phyloP scores from a whole-genome alignment of 1,284 basidiomycete genomes.

The Ustilago bromivora region DNA sequence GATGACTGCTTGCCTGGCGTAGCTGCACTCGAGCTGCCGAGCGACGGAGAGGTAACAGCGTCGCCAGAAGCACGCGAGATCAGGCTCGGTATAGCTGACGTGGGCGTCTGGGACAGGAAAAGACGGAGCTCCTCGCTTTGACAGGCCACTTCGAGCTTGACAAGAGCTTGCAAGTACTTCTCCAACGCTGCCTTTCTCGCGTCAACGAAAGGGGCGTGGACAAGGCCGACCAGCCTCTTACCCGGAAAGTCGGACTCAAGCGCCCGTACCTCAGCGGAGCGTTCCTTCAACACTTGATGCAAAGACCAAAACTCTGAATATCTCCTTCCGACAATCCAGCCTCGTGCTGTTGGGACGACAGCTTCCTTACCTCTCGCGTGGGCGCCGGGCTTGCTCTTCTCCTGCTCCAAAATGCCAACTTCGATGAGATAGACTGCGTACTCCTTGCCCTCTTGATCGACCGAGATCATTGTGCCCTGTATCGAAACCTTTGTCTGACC shows the following conservation, averaged over 20 bases:
- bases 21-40: neutral
- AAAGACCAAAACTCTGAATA: constrained; percentile 94
- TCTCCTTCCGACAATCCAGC: constrained; percentile 89
- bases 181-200: constrained; percentile 82
- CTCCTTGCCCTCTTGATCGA: constrained; percentile 80
- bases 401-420: constrained; percentile 73
- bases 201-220: constrained; percentile 74
- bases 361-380: constrained; percentile 1
- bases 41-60: constrained; percentile 2
- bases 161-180: constrained; percentile 82
- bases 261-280: constrained; percentile 42
- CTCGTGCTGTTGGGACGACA: constrained; percentile 71
- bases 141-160: constrained; percentile 36
- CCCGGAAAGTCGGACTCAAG: constrained; percentile 59
- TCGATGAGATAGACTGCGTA: constrained; percentile 93
- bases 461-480: constrained; percentile 44
- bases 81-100: constrained; percentile 15
- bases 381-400: constrained; percentile 7
- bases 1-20: constrained; percentile 19
- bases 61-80: constrained; percentile 10
- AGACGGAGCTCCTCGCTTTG: constrained; percentile 83
- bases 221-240: constrained; percentile 52
- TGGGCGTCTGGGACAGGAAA: constrained; percentile 78
- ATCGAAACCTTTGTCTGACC: constrained; percentile 74
- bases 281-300: constrained; percentile 84